Evolutionary conservation across 1,139 yeast genomes (phyloP), one percentile per base, ranked within the genome.

Genomic region (Pichia sp.): DNA sequence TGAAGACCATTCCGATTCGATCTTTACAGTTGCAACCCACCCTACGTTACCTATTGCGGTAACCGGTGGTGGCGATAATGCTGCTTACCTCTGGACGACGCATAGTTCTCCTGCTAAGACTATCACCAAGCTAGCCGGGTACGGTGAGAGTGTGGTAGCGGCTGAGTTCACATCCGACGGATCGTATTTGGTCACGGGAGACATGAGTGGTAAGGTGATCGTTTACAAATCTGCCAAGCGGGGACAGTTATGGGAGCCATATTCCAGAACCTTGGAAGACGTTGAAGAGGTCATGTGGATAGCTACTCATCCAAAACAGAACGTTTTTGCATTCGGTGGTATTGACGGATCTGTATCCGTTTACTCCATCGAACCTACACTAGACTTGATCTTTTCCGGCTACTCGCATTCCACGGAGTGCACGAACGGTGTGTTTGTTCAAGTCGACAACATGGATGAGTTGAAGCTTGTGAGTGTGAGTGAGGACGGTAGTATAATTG

Each of bases 311-410:
- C 97, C 97, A 26, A 73, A 75, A 30, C 87, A 85, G 59, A 78
- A 81, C 34, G 80, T 84, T 55, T 89, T 93, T 74, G 97, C 98
- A n/a, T 89, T 90, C 67, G 98, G 99, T 57, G 93, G 92, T 43
- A 76, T 77, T 10, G 97, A 92, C 69, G 98, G 99, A 1, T 85
- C 96, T 0, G 96, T 92, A 13, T 93, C 97, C 96, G 90, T 87
- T 36, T 93, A 90, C 69, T 87, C 86, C 64, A 78, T 90, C 49
- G 85, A 82, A 61, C 80, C 80, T 45, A 71, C 78, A n/a, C 69
- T 84, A 56, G 85, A 79, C 47, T 89, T 85, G 68, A 72, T 90
- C 48, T 85, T 90, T 81, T 82, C 90, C 47, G 93, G 95, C 31
- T 86, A 82, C 67, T 81, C 85, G 38, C 97, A 89, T 72, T 84